phyloP scores from a whole-genome alignment of 805 yeast genomes.

The Ogataea philodendri region DNA sequence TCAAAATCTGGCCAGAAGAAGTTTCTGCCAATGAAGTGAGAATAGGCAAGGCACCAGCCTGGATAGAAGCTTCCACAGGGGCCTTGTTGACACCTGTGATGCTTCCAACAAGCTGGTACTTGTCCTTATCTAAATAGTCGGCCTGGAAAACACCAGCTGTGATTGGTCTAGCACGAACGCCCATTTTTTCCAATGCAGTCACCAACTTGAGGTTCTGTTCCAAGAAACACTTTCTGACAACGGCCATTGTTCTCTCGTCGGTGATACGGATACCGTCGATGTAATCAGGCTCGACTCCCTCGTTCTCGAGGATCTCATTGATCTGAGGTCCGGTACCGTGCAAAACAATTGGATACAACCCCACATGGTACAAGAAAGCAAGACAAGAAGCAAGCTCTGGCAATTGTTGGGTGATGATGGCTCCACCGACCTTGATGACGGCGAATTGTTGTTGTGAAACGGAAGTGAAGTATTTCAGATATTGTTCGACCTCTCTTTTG shows the following conservation, averaged over 20 bases:
- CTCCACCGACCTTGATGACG: constrained; percentile 98
- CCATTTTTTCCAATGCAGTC: constrained; percentile 92
- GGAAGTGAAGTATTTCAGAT: constrained; percentile 92
- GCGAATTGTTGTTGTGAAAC: constrained; percentile 97
- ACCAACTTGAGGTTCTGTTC: constrained; percentile 95
- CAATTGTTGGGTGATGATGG: constrained; percentile 92
- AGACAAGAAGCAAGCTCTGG: constrained; percentile 92
- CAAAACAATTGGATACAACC: constrained; percentile 91
- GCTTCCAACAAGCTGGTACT: constrained; percentile 90
- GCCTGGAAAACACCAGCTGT: constrained; percentile 98
- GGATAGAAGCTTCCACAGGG: constrained; percentile 89
- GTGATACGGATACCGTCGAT: constrained; percentile 97
- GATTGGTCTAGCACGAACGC: constrained; percentile 97
- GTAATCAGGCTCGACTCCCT: constrained; percentile 94
- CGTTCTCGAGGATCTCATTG: constrained; percentile 86
- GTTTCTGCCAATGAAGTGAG: constrained; percentile 97
- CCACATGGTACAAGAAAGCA: constrained; percentile 95
- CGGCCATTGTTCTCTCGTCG: constrained; percentile 90
- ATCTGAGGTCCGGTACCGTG: constrained; percentile 99
- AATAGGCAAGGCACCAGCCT: constrained; percentile 95
- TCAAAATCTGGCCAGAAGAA: constrained; percentile 91
- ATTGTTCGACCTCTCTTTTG: constrained; percentile 97
- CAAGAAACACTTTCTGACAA: constrained; percentile 90
- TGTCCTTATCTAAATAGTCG: constrained; percentile 82
- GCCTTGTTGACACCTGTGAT: constrained; percentile 83